These are phyloP conservation scores for Trapa bicornis DNA, from an alignment of 345 rosid genomes.

Conservation along the genomic window DNA sequence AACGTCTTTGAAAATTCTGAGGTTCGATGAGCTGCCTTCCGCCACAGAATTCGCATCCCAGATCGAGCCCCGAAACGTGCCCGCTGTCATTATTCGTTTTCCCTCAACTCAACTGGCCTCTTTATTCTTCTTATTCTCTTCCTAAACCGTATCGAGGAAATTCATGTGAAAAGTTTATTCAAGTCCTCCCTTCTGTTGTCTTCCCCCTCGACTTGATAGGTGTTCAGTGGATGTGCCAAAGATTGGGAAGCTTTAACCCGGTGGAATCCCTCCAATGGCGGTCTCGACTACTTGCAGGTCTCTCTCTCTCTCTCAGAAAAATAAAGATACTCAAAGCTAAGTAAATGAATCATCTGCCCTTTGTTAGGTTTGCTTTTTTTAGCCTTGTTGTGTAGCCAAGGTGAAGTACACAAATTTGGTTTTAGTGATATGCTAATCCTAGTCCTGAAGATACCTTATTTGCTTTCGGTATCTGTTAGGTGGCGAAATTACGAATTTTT, in stretches of 20 bases:
- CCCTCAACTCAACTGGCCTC: neutral
- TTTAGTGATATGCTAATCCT: neutral
- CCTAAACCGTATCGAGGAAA: neutral
- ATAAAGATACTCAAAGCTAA: no score
- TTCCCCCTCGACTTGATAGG: conserved; percentile 20
- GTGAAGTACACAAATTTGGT: neutral
- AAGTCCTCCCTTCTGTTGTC: neutral
- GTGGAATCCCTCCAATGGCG: conserved; percentile 62
- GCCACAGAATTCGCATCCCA: conserved; percentile 38
- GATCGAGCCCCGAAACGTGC: conserved; percentile 56
- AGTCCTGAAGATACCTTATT: neutral
- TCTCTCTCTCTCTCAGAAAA: conserved; percentile 3
- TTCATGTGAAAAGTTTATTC: neutral
- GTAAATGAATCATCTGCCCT: no score
- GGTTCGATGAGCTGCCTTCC: conserved; percentile 38
- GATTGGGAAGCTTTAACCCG: conserved; percentile 49
- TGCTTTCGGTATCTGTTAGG: neutral
- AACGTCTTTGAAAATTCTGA: conserved; percentile 21
- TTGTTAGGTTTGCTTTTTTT: neutral
- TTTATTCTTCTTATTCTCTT: neutral
- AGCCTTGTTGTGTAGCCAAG: neutral
- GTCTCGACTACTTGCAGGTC: conserved; percentile 76
- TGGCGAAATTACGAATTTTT: neutral
- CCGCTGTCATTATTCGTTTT: conserved; percentile 32
- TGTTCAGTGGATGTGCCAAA: conserved; percentile 41